Conservation (phyloP, 169 alveolate genomes). For the Plasmodium adleri region DNA sequence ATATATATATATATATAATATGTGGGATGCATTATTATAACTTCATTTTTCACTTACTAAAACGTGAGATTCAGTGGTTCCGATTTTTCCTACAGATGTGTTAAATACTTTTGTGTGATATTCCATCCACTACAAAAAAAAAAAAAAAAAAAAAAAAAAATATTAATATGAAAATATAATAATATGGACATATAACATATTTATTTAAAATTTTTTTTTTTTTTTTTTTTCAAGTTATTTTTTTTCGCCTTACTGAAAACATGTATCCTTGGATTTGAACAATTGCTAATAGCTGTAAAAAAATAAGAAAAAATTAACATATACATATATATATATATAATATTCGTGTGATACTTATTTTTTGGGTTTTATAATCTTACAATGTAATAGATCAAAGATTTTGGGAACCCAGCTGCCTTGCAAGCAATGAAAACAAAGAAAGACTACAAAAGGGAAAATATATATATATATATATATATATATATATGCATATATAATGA, state of each 20-base stretch:
- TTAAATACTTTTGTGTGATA: constrained; percentile 44
- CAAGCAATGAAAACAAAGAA: constrained; percentile 41
- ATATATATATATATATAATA: neutral
- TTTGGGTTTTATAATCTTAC: constrained; percentile 26
- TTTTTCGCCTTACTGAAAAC: constrained; percentile 17
- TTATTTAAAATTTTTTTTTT: neutral
- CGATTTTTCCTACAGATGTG: constrained; percentile 43
- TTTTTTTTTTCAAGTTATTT: constrained; percentile 1
- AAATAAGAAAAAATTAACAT: neutral
- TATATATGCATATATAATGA: neutral
- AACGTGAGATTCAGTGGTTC: constrained; percentile 39
- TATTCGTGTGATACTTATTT: neutral
- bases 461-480: too few species aligned
- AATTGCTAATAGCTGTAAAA: constrained; percentile 19
- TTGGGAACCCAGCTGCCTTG: constrained; percentile 15
- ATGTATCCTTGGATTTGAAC: constrained; percentile 30
- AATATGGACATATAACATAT: neutral
- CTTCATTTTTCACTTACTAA: constrained; percentile 19
- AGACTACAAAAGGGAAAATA: constrained; percentile 17
- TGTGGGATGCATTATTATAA: neutral
- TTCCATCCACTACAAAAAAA: constrained; percentile 42
- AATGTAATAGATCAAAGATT: constrained; percentile 7
- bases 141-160: neutral
- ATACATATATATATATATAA: neutral
- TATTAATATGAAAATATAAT: neutral